These are phyloP conservation scores for Annona squamosa DNA, from an alignment of 164 flowering plant species.

Conservation along the genomic window DNA sequence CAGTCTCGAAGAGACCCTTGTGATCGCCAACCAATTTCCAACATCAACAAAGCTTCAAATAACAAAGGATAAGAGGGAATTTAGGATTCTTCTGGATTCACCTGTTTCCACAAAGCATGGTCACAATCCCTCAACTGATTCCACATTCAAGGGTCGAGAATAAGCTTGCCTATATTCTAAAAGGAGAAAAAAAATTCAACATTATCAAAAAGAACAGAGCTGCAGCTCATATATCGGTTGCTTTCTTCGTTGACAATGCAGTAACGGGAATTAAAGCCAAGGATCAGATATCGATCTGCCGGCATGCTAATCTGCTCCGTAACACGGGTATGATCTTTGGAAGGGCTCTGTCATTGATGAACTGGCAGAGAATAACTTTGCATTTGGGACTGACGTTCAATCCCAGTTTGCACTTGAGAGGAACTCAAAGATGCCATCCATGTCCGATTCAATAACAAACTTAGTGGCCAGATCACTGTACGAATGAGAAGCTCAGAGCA, in stretches of 20 bases:
- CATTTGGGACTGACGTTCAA: conserved; percentile 69
- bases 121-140: conserved; percentile 68
- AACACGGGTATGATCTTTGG: conserved; percentile 75
- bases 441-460: conserved; percentile 76
- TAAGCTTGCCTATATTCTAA: conserved; percentile 67
- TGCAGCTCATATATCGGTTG: conserved; percentile 65
- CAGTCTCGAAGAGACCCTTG: conserved; percentile 66
- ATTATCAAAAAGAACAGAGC: conserved; percentile 73
- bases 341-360: conserved; percentile 71
- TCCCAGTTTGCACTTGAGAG: conserved; percentile 72
- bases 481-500: conserved; percentile 85
- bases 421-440: conserved; percentile 69
- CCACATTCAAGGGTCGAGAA: conserved; percentile 80
- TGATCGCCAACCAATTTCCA: conserved; percentile 53
- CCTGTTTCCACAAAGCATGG: conserved; percentile 73
- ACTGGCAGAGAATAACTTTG: conserved; percentile 79
- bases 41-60: conserved; percentile 56
- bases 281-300: conserved; percentile 71
- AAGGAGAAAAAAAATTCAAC: conserved; percentile 81
- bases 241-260: conserved; percentile 76
- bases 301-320: conserved; percentile 57
- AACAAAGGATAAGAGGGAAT: conserved; percentile 90
- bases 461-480: conserved; percentile 78
- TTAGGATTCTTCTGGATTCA: conserved; percentile 84
- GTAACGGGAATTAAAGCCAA: conserved; percentile 75